Evolutionary conservation across 768 basidiomycete genomes (phyloP).

Genomic region (Daedalea quercina): DNA sequence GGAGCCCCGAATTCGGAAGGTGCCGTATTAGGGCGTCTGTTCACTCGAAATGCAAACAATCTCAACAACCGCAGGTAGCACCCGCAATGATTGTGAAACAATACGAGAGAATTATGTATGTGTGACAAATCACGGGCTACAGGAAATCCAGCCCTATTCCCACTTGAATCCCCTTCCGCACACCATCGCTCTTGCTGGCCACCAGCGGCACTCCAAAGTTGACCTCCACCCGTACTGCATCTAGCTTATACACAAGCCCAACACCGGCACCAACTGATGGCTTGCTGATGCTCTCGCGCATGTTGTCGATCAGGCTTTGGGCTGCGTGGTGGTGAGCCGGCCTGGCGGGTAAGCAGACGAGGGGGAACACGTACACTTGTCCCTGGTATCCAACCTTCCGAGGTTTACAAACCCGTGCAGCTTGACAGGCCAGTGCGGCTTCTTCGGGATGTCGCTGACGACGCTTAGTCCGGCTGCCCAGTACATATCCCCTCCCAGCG

Average conservation of each 20-base stretch:
- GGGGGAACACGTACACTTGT: slow-evolving; percentile 39
- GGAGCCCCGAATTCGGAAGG: too few species aligned
- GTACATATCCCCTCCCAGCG: slow-evolving; percentile 75
- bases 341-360: not conserved
- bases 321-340: slow-evolving; percentile 20
- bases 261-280: slow-evolving; percentile 79
- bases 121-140: slow-evolving; percentile 21
- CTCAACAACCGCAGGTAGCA: too few species aligned
- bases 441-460: slow-evolving; percentile 65
- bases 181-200: slow-evolving; percentile 57
- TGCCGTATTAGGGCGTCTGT: too few species aligned
- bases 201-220: slow-evolving; percentile 84
- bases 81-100: too few species aligned
- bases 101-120: too few species aligned
- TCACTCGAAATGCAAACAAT: too few species aligned
- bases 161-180: slow-evolving; percentile 67
- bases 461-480: slow-evolving; percentile 75
- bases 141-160: slow-evolving; percentile 80
- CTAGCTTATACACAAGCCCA: slow-evolving; percentile 78
- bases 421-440: slow-evolving; percentile 82
- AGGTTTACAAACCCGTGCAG: slow-evolving; percentile 77
- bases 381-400: slow-evolving; percentile 60
- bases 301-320: slow-evolving; percentile 31
- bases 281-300: slow-evolving; percentile 34
- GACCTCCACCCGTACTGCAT: slow-evolving; percentile 79